Conservation (phyloP, 257 asterid species). For the Solanum piurae region DNA sequence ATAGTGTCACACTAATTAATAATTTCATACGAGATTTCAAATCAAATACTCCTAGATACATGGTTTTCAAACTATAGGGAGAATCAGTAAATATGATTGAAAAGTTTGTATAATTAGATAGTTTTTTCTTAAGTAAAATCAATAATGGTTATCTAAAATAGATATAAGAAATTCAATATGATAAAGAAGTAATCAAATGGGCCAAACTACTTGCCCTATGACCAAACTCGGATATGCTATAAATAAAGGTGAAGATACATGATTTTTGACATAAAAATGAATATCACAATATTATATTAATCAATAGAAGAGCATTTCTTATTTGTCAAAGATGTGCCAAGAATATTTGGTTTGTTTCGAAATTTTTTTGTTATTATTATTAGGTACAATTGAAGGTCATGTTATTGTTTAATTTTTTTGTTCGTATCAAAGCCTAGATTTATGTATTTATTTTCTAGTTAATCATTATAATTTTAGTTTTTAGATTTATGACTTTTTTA, state of each 20-base stretch:
- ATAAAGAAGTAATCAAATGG: background rate
- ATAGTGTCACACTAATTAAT: no score
- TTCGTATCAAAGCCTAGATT: background rate
- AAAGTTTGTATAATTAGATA: no score
- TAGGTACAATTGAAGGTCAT: background rate
- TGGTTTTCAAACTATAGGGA: no score
- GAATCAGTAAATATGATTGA: no score
- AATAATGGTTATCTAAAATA: background rate
- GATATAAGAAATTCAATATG: background rate
- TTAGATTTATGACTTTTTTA: no score
- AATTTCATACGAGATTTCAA: no score
- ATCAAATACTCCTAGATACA: no score
- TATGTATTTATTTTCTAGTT: no score
- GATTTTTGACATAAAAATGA: background rate
- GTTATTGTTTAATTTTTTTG: background rate
- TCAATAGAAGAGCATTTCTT: background rate
- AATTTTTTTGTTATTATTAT: no score
- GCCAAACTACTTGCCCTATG: background rate
- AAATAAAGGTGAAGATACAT: background rate
- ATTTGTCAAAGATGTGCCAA: background rate
- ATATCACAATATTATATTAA: background rate
- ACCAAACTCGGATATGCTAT: background rate
- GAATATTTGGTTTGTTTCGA: background rate
- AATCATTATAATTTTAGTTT: no score
- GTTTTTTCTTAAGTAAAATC: background rate